phyloP scores from a whole-genome alignment of 2,329 filamentous ascomycete species.

The Talaromyces pinophilus region DNA sequence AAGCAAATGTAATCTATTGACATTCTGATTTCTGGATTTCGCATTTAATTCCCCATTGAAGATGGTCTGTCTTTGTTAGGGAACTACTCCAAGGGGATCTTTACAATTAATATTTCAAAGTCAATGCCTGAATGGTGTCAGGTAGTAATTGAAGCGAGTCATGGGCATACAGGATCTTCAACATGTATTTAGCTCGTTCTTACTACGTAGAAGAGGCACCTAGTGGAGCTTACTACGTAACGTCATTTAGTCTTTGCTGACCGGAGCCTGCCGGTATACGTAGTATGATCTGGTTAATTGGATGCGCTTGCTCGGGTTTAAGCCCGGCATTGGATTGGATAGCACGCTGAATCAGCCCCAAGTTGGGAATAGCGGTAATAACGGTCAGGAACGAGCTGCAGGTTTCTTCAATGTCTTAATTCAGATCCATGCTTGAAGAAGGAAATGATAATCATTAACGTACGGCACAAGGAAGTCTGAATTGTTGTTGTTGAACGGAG shows the following conservation, averaged over 20 bases:
- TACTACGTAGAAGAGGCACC: neutral
- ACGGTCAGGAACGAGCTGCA: neutral
- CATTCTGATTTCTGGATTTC: neutral
- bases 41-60: neutral
- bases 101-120: neutral
- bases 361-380: neutral
- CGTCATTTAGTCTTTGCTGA: neutral
- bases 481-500: neutral
- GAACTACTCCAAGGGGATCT: neutral
- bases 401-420: neutral
- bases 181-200: neutral
- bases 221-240: neutral
- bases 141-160: neutral
- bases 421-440: neutral
- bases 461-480: neutral
- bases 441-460: neutral
- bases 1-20: neutral
- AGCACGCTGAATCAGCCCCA: constrained; percentile 3
- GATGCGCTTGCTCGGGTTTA: neutral
- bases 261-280: neutral
- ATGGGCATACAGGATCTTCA: neutral
- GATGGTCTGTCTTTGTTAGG: neutral
- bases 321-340: neutral
- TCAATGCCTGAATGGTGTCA: neutral
- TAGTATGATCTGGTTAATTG: neutral